These are phyloP conservation scores for Glaciozyma antarctica DNA, from an alignment of 768 basidiomycete species.

Conservation along the genomic window DNA sequence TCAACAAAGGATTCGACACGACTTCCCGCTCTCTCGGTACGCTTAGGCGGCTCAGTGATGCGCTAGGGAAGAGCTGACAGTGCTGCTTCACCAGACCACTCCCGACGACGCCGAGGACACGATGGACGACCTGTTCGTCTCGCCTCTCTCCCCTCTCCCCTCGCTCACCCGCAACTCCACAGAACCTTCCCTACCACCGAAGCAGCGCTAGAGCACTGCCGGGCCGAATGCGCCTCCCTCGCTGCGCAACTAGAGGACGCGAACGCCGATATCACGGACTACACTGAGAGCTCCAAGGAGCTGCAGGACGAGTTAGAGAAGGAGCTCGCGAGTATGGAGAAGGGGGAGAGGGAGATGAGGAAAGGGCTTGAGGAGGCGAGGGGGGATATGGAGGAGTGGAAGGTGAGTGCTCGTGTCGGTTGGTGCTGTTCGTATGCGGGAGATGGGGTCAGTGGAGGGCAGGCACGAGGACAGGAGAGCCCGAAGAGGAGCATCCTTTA, in stretches of 20 bases:
- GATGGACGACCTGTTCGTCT: too few species aligned
- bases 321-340: conserved; percentile 80
- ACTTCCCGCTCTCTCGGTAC: too few species aligned
- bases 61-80: too few species aligned
- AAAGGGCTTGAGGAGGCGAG: conserved; percentile 54
- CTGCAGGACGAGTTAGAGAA: conserved; percentile 86
- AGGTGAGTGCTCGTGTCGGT: conserved; percentile 49
- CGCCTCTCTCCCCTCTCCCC: neutral
- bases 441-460: neutral
- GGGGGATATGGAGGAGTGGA: conserved; percentile 79
- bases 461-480: neutral
- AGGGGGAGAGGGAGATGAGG: conserved; percentile 51
- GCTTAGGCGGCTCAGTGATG: too few species aligned
- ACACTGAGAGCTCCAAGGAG: conserved; percentile 76
- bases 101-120: too few species aligned
- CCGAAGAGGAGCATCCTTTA: neutral
- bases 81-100: too few species aligned
- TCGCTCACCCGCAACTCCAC: neutral
- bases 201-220: conserved; percentile 34
- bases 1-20: neutral
- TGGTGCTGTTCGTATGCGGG: neutral
- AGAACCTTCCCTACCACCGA: conserved; percentile 10
- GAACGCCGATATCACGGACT: conserved; percentile 73
- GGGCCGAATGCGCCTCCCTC: conserved; percentile 39
- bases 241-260: conserved; percentile 77